Evolutionary conservation across 169 alveolate genomes (phyloP).

Genomic region (Plasmodium ovale): DNA sequence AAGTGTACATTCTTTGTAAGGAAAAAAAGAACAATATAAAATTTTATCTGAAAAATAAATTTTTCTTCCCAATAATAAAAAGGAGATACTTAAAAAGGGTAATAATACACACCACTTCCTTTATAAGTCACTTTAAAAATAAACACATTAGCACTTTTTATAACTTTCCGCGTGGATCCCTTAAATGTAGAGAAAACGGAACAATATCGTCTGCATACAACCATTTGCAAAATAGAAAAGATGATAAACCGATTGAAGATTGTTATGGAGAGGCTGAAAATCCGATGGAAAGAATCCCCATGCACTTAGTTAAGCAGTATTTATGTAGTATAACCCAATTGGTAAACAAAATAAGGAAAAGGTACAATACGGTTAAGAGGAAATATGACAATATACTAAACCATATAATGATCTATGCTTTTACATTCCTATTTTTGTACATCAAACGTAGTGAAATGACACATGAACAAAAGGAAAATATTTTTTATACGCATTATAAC

Average conservation of each 20-base stretch:
- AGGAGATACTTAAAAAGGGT: neutral
- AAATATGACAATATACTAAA: constrained; percentile 1
- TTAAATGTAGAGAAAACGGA: neutral
- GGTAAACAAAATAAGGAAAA: neutral
- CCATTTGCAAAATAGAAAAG: no score
- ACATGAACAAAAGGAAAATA: constrained; percentile 5
- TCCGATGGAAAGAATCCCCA: neutral
- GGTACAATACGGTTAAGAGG: neutral
- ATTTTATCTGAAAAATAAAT: neutral
- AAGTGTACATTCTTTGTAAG: neutral
- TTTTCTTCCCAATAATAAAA: constrained; percentile 12
- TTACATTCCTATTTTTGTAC: constrained; percentile 7
- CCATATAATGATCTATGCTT: neutral
- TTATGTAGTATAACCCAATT: neutral
- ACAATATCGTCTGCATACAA: no score
- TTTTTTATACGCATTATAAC: neutral
- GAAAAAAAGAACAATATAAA: neutral
- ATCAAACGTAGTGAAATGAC: neutral
- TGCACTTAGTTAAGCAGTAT: neutral
- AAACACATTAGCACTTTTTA: neutral
- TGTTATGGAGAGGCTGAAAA: neutral
- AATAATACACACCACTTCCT: neutral
- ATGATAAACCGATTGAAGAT: neutral
- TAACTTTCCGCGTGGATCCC: neutral
- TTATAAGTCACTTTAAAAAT: neutral